Conservation (phyloP, 2,329 filamentous ascomycete species). For the Neonectria hederae region DNA sequence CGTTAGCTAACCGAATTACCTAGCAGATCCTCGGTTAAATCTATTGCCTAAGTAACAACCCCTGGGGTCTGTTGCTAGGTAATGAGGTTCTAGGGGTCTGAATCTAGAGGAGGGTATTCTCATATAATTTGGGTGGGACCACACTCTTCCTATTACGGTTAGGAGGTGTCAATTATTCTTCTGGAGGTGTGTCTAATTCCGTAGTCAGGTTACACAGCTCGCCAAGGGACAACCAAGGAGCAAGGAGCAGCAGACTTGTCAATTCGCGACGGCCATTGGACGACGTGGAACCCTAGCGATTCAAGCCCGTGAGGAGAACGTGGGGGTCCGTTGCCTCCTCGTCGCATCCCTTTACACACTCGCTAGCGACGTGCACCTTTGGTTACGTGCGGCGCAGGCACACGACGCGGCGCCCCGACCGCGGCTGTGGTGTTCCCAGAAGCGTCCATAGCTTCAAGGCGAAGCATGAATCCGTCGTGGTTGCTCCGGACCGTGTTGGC, state of each 20-base stretch:
- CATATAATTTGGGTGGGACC: too few relatives aligned
- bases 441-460: conserved; percentile 1
- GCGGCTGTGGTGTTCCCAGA: not conserved
- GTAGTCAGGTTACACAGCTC: conserved; percentile 31
- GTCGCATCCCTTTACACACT: not conserved
- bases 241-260: conserved; percentile 18
- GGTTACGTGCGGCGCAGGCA: conserved; percentile 10
- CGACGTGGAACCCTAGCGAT: conserved; percentile 1
- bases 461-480: conserved; percentile 3
- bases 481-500: conserved; percentile 11
- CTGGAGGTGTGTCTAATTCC: too few relatives aligned
- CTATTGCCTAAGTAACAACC: too few relatives aligned
- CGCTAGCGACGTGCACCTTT: not conserved
- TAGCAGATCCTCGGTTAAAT: too few relatives aligned
- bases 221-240: conserved; percentile 4
- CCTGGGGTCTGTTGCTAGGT: too few relatives aligned
- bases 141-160: too few relatives aligned
- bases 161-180: too few relatives aligned
- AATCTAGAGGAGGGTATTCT: too few relatives aligned
- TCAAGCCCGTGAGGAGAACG: conserved; percentile 8
- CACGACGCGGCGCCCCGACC: not conserved
- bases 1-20: too few relatives aligned
- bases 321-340: conserved; percentile 29
- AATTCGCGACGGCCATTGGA: conserved; percentile 35
- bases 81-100: too few relatives aligned